These are phyloP conservation scores for Fragaria iinumae DNA, from an alignment of 306 rosid genomes.

Conservation along the genomic window DNA sequence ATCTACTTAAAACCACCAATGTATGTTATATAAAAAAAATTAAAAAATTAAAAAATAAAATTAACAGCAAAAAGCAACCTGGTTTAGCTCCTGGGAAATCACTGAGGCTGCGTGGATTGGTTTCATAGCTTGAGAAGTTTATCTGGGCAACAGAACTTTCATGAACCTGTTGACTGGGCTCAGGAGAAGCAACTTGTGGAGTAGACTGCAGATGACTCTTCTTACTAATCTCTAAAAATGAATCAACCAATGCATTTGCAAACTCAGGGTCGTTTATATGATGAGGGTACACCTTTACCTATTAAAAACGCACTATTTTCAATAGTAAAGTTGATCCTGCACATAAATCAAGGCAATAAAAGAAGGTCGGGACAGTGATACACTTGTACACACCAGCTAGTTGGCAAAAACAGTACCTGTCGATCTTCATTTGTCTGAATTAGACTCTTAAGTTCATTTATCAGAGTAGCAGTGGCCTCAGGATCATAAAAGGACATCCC, in stretches of 20 bases:
- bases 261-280: conserved; percentile 86
- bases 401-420: conserved; percentile 46
- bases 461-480: conserved; percentile 61
- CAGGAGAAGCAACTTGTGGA: conserved; percentile 33
- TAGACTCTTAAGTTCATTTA: conserved; percentile 60
- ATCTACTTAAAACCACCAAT: not conserved
- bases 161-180: conserved; percentile 31
- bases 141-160: conserved; percentile 33
- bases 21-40: not conserved
- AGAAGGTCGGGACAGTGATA: not conserved
- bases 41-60: not conserved
- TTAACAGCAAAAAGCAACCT: conserved; percentile 46
- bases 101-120: conserved; percentile 46
- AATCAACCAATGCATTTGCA: conserved; percentile 69
- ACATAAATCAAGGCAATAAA: conserved; percentile 15
- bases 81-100: conserved; percentile 84
- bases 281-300: conserved; percentile 75
- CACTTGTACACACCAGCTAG: not conserved
- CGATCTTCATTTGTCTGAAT: conserved; percentile 54
- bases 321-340: conserved; percentile 11
- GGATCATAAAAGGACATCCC: conserved; percentile 80
- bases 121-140: conserved; percentile 31
- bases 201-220: conserved; percentile 35
- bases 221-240: conserved; percentile 65
- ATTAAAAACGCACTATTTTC: conserved; percentile 18